Conservation (phyloP, 176 grass and related monocot genomes). For the Typha latifolia region DNA sequence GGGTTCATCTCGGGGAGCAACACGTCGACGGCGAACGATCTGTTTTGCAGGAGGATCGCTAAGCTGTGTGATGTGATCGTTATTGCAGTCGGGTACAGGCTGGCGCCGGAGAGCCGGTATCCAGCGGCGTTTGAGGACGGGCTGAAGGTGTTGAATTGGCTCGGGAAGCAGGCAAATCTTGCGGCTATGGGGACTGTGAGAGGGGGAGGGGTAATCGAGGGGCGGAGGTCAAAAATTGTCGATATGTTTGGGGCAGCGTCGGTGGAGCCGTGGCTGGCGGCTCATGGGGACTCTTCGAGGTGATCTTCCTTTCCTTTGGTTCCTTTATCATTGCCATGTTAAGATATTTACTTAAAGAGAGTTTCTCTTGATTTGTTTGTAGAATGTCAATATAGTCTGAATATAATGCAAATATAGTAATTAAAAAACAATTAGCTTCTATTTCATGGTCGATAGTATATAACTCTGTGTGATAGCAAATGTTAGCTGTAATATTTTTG, state of each 20-base stretch:
- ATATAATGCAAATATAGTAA: too few species aligned
- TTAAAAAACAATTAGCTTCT: too few species aligned
- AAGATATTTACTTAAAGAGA: too few species aligned
- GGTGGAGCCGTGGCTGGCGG: slow-evolving; percentile 80
- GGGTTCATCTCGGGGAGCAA: slow-evolving; percentile 54
- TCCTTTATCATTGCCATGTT: neutral
- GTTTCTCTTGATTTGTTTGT: too few species aligned
- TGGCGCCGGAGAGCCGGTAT: slow-evolving; percentile 68
- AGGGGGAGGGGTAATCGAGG: neutral
- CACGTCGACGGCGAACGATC: slow-evolving; percentile 59
- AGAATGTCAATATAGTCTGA: too few species aligned
- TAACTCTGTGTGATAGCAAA: too few species aligned
- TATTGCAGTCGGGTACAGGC: slow-evolving; percentile 61
- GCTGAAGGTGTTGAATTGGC: slow-evolving; percentile 58
- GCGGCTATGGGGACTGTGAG: slow-evolving; percentile 29
- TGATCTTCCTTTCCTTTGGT: slow-evolving; percentile 11
- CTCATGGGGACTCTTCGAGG: slow-evolving; percentile 88
- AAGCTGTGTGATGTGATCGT: slow-evolving; percentile 72
- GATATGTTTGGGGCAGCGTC: slow-evolving; percentile 56
- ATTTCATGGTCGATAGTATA: too few species aligned
- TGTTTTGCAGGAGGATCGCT: slow-evolving; percentile 59
- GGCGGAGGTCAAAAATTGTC: slow-evolving; percentile 9
- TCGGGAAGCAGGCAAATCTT: slow-evolving; percentile 71
- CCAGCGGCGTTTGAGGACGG: slow-evolving; percentile 74
- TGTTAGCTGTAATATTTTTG: too few species aligned